Base-by-base conservation (phyloP, 2,329 filamentous ascomycete genomes). In the Aschersonia sp. region DNA sequence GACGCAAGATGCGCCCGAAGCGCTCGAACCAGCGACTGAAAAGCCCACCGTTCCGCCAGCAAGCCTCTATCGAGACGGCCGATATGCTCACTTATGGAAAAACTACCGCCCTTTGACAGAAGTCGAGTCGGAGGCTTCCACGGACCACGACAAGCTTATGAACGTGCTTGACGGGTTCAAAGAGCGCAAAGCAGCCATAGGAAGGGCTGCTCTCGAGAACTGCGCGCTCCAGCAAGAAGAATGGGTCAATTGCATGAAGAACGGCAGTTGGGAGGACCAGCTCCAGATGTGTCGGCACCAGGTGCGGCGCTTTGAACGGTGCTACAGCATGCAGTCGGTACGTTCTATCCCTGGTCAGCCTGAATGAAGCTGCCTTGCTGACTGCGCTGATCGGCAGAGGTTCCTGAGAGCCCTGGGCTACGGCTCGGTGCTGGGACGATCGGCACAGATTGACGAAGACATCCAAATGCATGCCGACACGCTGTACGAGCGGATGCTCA, bases 381-480 rank as follows among this genome's bases (percentile, higher is more conserved):
- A 22, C 10, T 7, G 39, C 11, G 7, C 35, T 7, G 44, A 30
- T n/a, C 11, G 14, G 39, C 52, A 88, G 77, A 84, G 90, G 63
- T 89, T 98, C 56, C 69, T 98, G 31, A 88, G 90, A 64, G 88
- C 89, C 1, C 68, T 98, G 14, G 92, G 92, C 5, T 97, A 95
- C 61, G 75, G 94, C 35, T 77, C 79, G 6, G 78, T 77, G 30
- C 70, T 77, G 51, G 76, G 83, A 43, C 76, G 81, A 29, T 69
- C 81, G 7, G 67, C 73, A 0, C 74, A 81, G 32, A 74, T 85
- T 46, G 85, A 95, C 56, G 89, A 95, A 62, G 78, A 83, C 55
- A 87, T 98, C 51, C 92, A 97, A 66, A 87, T 97, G 82, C 89
- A 95, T 63, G 90, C 90, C 50, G 92, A 98, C 67, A 79, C 78